phyloP scores from a whole-genome alignment of 148 eudicot species.

The Pharnaceum exiguum region DNA sequence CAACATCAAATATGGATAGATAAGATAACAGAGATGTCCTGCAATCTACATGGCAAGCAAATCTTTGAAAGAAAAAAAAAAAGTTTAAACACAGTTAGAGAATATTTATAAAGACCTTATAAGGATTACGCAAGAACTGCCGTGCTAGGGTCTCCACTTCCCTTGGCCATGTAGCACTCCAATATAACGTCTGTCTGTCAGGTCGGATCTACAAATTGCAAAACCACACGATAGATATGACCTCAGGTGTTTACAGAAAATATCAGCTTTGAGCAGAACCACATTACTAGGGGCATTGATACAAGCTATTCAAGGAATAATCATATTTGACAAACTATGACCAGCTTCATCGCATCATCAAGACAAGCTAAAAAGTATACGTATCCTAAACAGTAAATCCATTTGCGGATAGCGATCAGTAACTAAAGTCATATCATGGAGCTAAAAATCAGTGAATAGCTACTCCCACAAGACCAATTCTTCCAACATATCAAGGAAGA shows the following conservation, averaged over 20 bases:
- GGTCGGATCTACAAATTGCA: conserved; percentile 69
- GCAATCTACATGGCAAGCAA: not conserved
- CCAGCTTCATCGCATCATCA: not conserved
- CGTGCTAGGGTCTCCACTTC: conserved; percentile 92
- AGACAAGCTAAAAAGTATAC: too few relatives aligned
- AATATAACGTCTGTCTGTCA: conserved; percentile 93
- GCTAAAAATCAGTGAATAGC: too few relatives aligned
- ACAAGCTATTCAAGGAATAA: not conserved
- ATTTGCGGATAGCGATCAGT: too few relatives aligned
- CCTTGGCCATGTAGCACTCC: conserved; percentile 99
- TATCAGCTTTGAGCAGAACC: not conserved
- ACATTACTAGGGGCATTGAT: too few relatives aligned
- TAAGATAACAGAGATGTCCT: too few relatives aligned
- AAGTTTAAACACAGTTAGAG: not conserved
- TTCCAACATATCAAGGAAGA: too few relatives aligned
- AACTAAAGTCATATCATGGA: too few relatives aligned
- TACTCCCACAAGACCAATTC: too few relatives aligned
- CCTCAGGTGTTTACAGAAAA: not conserved
- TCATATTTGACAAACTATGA: not conserved
- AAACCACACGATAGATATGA: not conserved
- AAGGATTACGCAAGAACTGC: conserved; percentile 81
- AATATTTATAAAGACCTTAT: conserved; percentile 51
- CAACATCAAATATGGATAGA: not conserved
- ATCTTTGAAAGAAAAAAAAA: not conserved
- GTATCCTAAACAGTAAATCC: too few relatives aligned